Conservation (phyloP, 78 protist species). For the slime mould (Dictyostelium discoideum) region dicty_2.7 NC_007091.3:4476501-4477000, state of each 20-base stretch:
- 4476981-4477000: conserved; percentile 1
- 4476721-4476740: neutral
- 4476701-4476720: conserved; percentile 1
- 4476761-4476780: neutral
- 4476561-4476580: neutral
- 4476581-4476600: neutral
- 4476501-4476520: neutral
- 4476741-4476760: conserved; percentile 7
- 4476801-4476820: conserved; percentile 42
- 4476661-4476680: neutral
- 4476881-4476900: neutral
- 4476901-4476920: neutral
- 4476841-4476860: conserved; percentile 21
- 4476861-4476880: neutral
- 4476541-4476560: neutral
- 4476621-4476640: conserved; percentile 10
- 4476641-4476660: neutral
- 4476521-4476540: no score
- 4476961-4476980: neutral
- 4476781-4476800: conserved; percentile 60
- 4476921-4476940: conserved; percentile 46
- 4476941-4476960: conserved; percentile 22
- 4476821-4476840: neutral
- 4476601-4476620: neutral
- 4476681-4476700: neutral